phyloP scores from a whole-genome alignment of 345 rosid species.

The Balakata baccata region DNA sequence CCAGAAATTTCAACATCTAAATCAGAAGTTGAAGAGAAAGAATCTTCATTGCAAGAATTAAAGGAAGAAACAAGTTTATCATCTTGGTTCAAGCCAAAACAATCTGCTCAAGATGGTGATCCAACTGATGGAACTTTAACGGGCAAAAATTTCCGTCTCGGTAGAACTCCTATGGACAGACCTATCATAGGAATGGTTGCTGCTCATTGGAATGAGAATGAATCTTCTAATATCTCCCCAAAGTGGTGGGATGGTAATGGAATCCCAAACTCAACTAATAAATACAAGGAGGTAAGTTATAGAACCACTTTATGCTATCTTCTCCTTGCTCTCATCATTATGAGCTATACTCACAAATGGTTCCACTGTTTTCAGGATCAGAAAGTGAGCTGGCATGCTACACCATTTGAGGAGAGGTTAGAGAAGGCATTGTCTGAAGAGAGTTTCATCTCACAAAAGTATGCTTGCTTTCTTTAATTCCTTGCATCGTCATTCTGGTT shows the following conservation, averaged over 20 bases:
- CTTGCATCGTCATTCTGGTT: not conserved
- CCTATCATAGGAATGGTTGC: constrained; percentile 93
- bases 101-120: constrained; percentile 23
- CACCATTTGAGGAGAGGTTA: constrained; percentile 93
- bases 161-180: constrained; percentile 60
- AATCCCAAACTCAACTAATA: constrained; percentile 89
- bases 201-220: constrained; percentile 79
- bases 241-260: constrained; percentile 99
- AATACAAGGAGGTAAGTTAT: constrained; percentile 78
- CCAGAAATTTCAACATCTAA: constrained; percentile 35
- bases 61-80: constrained; percentile 50
- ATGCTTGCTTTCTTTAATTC: constrained; percentile 4
- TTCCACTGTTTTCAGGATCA: constrained; percentile 63
- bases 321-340: not conserved
- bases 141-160: constrained; percentile 25
- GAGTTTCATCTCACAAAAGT: constrained; percentile 51
- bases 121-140: constrained; percentile 20
- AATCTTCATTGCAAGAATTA: constrained; percentile 25
- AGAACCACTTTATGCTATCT: not conserved
- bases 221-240: constrained; percentile 45
- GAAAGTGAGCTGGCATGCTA: constrained; percentile 96
- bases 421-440: constrained; percentile 91
- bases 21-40: constrained; percentile 26
- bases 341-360: not conserved
- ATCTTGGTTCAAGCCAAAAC: constrained; percentile 50